Percentiles rank a stretch among this genome's conserved stretches.
Conservation (phyloP, 2,329 filamentous ascomycete genomes). For the Niveomyces coronatus region DNA sequence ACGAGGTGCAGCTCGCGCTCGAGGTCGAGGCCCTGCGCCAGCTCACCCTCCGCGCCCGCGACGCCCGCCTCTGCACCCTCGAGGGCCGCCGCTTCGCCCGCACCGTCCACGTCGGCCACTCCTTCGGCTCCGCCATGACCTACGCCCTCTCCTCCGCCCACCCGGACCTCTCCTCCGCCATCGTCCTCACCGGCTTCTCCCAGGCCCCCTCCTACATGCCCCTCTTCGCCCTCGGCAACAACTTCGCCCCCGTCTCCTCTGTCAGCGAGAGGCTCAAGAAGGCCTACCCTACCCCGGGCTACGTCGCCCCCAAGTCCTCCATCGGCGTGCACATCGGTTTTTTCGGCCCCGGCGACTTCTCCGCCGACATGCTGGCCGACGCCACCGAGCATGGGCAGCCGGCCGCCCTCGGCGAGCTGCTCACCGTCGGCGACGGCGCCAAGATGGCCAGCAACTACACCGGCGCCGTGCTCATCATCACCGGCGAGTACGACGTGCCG, state of each 20-base stretch:
- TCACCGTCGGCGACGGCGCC: constrained; percentile 39
- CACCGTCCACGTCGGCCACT: constrained; percentile 52
- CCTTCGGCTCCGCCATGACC: constrained; percentile 49
- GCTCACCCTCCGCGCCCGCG: constrained; percentile 40
- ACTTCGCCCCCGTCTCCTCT: constrained; percentile 34
- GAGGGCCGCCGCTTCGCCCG: constrained; percentile 24
- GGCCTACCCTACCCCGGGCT: constrained; percentile 37
- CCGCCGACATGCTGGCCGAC: constrained; percentile 38
- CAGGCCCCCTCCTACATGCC: constrained; percentile 34
- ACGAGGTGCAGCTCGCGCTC: constrained; percentile 46
- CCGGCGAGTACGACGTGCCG: constrained; percentile 37
- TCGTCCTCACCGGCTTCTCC: constrained; percentile 52
- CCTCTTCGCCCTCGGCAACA: constrained; percentile 33
- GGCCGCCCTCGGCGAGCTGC: constrained; percentile 45
- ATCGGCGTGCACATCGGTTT: constrained; percentile 42
- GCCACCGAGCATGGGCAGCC: constrained; percentile 42
- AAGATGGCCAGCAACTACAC: constrained; percentile 28
- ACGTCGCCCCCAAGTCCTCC: constrained; percentile 36
- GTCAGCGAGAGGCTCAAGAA: constrained; percentile 17
- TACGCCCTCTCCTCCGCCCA: constrained; percentile 43
- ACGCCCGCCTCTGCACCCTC: constrained; percentile 33
- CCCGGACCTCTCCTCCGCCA: constrained; percentile 43
- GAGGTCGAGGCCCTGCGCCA: constrained; percentile 47
- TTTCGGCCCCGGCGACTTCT: constrained; percentile 43
- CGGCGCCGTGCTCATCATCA: constrained; percentile 49